Conservation (phyloP, 768 basidiomycete species). For the Pilatotrama ljubarskyi region DNA sequence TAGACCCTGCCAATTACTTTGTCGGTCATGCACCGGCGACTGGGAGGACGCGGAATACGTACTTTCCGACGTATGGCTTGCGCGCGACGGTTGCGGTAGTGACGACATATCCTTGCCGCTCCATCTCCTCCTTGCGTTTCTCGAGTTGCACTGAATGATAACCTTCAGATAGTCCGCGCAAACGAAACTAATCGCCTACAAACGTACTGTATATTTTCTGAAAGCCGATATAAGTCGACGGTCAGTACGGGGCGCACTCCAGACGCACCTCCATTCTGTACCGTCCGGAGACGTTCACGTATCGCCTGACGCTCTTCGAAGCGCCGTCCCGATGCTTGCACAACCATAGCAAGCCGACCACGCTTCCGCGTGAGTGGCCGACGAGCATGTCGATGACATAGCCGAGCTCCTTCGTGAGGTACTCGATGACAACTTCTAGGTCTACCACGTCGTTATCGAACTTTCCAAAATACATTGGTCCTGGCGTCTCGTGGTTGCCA, state of each 20-base stretch:
- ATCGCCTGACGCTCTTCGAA: slow-evolving; percentile 54
- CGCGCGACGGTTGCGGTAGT: slow-evolving; percentile 70
- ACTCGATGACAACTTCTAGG: slow-evolving; percentile 61
- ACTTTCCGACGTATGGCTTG: slow-evolving; percentile 42
- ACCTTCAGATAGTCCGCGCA: neutral
- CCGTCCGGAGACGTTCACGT: slow-evolving; percentile 75
- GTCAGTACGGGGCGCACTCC: neutral
- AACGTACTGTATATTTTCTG: slow-evolving; percentile 25
- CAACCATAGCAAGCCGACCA: slow-evolving; percentile 70
- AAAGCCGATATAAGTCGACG: neutral
- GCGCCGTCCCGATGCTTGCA: slow-evolving; percentile 46
- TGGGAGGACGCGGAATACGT: neutral
- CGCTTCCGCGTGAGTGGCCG: slow-evolving; percentile 76
- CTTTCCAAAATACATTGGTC: slow-evolving; percentile 57
- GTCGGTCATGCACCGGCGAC: no score
- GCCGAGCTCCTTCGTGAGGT: slow-evolving; percentile 57
- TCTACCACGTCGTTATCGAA: slow-evolving; percentile 60
- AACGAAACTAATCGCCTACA: neutral
- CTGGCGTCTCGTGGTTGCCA: slow-evolving; percentile 76
- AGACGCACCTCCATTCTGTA: slow-evolving; percentile 75
- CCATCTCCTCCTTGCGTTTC: slow-evolving; percentile 37
- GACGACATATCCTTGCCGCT: slow-evolving; percentile 57
- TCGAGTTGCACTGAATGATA: slow-evolving; percentile 11
- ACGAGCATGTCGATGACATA: slow-evolving; percentile 71
- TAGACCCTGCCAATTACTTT: neutral